A percentile compares a stretch with the other conserved stretches of the same genome.
Conservation (phyloP, 768 basidiomycete species). For the Tricholoma hemisulphureum region DNA sequence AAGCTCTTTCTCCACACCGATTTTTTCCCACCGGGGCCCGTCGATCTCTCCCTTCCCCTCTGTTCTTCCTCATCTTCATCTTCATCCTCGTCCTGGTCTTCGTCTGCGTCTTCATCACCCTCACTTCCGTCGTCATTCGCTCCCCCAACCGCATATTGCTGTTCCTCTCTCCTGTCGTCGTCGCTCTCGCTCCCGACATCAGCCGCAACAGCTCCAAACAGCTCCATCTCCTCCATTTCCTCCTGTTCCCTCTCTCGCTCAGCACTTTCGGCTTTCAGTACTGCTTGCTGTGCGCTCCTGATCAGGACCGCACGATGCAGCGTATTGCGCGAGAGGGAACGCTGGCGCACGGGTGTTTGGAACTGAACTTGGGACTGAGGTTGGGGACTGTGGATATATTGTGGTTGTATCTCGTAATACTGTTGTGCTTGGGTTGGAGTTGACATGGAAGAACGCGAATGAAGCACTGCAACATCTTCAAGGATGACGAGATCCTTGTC, state of each 20-base stretch:
- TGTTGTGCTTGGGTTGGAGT: conserved; percentile 13
- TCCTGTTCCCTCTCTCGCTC: conserved; percentile 50
- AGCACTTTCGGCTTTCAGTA: conserved; percentile 50
- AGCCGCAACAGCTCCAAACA: conserved; percentile 38
- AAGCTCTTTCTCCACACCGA: conserved; percentile 44
- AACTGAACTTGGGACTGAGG: conserved; percentile 25
- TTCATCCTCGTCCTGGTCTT: conserved; percentile 27
- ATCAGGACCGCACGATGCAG: conserved; percentile 71
- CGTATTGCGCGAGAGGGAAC: conserved; percentile 44
- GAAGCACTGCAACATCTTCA: conserved; percentile 53
- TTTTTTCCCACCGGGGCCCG: conserved; percentile 24
- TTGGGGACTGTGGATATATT: conserved; percentile 2
- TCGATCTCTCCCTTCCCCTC: conserved; percentile 13
- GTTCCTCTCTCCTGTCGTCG: conserved; percentile 23
- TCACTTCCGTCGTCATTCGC: conserved; percentile 24
- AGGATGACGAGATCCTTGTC: conserved; percentile 70
- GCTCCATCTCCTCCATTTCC: conserved; percentile 51
- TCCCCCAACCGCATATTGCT: conserved; percentile 19
- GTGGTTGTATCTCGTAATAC: conserved; percentile 13
- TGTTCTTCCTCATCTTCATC: conserved; percentile 23
- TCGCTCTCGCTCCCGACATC: conserved; percentile 37
- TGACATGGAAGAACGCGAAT: conserved; percentile 13
- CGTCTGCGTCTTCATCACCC: conserved; percentile 19
- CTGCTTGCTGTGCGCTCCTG: conserved; percentile 64
- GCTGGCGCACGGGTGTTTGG: conserved; percentile 35